A percentile compares a stretch with the other conserved stretches of the same genome.
phyloP scores from a whole-genome alignment of 2,329 filamentous ascomycete genomes.

The Lithohypha guttulata region DNA sequence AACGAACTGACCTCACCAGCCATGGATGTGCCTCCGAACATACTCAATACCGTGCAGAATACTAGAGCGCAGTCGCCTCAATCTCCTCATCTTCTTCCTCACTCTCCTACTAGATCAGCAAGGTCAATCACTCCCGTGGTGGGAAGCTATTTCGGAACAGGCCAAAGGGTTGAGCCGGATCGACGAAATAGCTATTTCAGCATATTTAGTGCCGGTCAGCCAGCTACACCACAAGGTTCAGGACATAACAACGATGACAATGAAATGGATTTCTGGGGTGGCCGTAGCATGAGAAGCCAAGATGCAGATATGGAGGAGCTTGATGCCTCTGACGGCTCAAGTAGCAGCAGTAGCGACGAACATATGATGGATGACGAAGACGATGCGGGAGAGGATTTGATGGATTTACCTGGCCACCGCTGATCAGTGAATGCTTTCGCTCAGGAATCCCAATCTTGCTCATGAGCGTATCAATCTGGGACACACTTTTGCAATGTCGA shows the following conservation, averaged over 20 bases:
- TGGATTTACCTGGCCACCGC: conserved; percentile 5
- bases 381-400: conserved; percentile 12
- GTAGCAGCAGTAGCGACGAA: conserved; percentile 13
- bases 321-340: conserved; percentile 10
- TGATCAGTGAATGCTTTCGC: too few species aligned
- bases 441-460: too few species aligned
- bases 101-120: conserved; percentile 25
- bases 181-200: conserved; percentile 12
- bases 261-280: conserved; percentile 49
- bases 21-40: conserved; percentile 14
- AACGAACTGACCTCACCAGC: conserved; percentile 13
- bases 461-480: too few species aligned
- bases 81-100: conserved; percentile 26
- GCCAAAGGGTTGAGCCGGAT: conserved; percentile 26
- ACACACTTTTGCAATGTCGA: too few species aligned
- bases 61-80: conserved; percentile 11
- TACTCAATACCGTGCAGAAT: conserved; percentile 23
- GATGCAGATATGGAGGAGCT: conserved; percentile 25
- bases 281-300: conserved; percentile 30
- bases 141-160: conserved; percentile 36
- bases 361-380: conserved; percentile 15
- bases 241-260: conserved; percentile 35
- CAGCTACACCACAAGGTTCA: conserved; percentile 13
- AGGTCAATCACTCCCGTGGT: conserved; percentile 33
- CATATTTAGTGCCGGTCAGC: conserved; percentile 6